Evolutionary conservation across 805 yeast genomes (phyloP).

Genomic region (Clavispora phyllophila): DNA sequence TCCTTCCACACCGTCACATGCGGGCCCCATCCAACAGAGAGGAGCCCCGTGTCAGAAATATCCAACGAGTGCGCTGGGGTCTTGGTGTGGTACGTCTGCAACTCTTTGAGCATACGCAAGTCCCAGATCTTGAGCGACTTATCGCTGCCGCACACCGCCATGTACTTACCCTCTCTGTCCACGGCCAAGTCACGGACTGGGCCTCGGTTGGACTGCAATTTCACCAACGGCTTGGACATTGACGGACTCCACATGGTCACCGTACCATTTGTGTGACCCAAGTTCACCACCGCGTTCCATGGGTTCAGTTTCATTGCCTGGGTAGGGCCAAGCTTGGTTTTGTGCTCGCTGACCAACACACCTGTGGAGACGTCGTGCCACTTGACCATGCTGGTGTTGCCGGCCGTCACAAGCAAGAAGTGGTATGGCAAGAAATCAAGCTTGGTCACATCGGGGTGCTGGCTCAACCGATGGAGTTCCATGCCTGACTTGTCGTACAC

Average conservation of each 20-base stretch:
- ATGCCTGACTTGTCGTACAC: conserved; percentile 88
- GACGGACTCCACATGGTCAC: conserved; percentile 93
- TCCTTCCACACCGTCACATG: conserved; percentile 95
- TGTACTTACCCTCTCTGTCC: conserved; percentile 87
- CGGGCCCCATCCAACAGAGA: conserved; percentile 93
- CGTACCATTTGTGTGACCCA: conserved; percentile 90
- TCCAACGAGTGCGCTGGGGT: conserved; percentile 79
- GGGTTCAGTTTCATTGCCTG: conserved; percentile 86
- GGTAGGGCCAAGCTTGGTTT: conserved; percentile 89
- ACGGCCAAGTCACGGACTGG: conserved; percentile 82
- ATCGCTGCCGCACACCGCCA: conserved; percentile 92
- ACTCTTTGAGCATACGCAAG: conserved; percentile 71
- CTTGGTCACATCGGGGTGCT: conserved; percentile 79
- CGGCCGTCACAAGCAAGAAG: conserved; percentile 79
- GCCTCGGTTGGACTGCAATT: conserved; percentile 76
- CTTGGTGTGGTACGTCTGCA: conserved; percentile 68
- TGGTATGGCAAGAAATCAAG: conserved; percentile 92
- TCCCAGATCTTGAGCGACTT: conserved; percentile 88
- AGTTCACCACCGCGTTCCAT: conserved; percentile 90
- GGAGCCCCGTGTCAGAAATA: conserved; percentile 81
- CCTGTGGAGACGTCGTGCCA: conserved; percentile 97
- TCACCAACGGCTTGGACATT: conserved; percentile 78
- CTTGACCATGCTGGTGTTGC: conserved; percentile 81
- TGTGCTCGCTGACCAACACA: conserved; percentile 69
- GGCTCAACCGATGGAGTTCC: conserved; percentile 86